A percentile compares a stretch with the other conserved stretches of the same genome.
phyloP scores from a whole-genome alignment of 768 basidiomycete species.

The Hydnomerulius pinastri region DNA sequence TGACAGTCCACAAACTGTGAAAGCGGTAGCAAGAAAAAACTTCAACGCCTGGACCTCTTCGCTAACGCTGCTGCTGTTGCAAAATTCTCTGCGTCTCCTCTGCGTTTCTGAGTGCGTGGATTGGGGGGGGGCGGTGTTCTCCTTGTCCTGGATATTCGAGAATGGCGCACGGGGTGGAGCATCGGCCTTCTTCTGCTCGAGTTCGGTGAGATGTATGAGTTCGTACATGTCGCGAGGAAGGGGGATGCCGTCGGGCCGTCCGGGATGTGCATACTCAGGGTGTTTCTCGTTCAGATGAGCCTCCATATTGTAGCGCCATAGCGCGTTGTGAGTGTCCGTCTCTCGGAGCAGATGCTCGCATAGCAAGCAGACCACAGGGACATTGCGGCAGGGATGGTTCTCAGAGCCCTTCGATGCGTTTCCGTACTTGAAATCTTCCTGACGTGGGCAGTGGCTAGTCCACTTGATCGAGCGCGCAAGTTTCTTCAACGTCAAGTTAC shows the following conservation, averaged over 20 bases:
- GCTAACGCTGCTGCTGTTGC: not conserved
- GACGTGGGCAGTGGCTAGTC: not conserved
- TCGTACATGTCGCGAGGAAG: not conserved
- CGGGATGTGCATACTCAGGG: not conserved
- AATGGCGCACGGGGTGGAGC: not conserved
- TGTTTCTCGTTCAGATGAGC: not conserved
- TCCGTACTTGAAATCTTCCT: not conserved
- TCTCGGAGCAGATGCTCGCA: not conserved
- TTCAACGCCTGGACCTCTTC: not conserved
- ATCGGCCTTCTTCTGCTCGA: not conserved
- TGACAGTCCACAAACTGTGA: too few species aligned
- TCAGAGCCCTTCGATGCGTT: not conserved
- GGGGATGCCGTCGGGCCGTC: not conserved
- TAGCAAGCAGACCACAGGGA: not conserved
- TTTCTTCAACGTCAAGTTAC: not conserved
- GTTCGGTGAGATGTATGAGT: not conserved
- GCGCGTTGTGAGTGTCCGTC: not conserved
- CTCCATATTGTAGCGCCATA: slow-evolving; percentile 7
- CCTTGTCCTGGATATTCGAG: not conserved
- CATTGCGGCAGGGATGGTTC: not conserved
- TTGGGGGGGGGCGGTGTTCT: not conserved
- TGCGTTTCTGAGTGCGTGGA: not conserved
- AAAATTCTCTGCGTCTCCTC: not conserved
- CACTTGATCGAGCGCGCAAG: not conserved
- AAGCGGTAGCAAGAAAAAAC: too few species aligned